Conservation (phyloP, 768 basidiomycete genomes). For the Leccinum longicurvipes region DNA sequence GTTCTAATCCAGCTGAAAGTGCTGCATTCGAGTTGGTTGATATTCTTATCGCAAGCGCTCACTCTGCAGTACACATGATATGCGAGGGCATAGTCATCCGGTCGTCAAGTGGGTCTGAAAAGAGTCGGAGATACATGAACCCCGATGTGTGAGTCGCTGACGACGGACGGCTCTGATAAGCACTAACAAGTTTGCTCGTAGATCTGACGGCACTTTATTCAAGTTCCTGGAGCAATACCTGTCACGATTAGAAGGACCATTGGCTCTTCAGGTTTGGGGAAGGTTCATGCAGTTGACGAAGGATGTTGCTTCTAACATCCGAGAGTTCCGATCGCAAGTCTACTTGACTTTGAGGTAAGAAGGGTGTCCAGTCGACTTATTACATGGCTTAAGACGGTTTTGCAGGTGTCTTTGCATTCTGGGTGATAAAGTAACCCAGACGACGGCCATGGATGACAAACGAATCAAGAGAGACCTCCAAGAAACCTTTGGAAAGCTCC, state of each 20-base stretch:
- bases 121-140: conserved; percentile 58
- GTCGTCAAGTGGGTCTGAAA: conserved; percentile 53
- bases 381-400: conserved; percentile 8
- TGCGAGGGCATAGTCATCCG: conserved; percentile 78
- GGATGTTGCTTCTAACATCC: conserved; percentile 63
- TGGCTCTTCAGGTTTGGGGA: conserved; percentile 91
- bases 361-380: neutral
- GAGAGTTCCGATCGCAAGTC: conserved; percentile 67
- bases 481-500: conserved; percentile 83
- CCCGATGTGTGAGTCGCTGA: conserved; percentile 55
- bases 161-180: neutral
- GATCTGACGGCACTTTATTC: conserved; percentile 71
- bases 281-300: conserved; percentile 74
- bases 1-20: conserved; percentile 39
- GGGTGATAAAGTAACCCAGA: conserved; percentile 82
- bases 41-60: conserved; percentile 77
- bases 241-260: conserved; percentile 77
- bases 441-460: conserved; percentile 87
- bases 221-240: conserved; percentile 88
- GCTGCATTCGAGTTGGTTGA: conserved; percentile 82
- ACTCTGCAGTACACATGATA: conserved; percentile 82
- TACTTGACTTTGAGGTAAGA: conserved; percentile 71
- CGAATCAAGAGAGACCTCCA: conserved; percentile 87
- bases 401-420: conserved; percentile 71
- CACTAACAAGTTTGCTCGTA: conserved; percentile 30